phyloP scores from a whole-genome alignment of 1,139 yeast species.

The Geotrichum aggregatum region DNA sequence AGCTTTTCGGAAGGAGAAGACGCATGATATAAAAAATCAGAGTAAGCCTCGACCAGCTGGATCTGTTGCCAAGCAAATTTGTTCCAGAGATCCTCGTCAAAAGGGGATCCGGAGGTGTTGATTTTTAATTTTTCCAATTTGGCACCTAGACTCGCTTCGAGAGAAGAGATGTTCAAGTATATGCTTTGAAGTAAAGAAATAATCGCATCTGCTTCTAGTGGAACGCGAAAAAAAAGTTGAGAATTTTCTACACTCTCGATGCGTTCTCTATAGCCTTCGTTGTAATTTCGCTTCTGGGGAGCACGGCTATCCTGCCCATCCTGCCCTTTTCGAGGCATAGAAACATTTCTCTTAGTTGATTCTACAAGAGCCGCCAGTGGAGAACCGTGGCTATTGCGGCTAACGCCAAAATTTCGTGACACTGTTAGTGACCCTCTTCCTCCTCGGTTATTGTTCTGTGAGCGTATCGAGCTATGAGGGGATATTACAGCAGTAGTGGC shows the following conservation, averaged over 20 bases:
- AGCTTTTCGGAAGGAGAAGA: constrained; percentile 5
- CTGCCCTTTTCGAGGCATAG: not conserved
- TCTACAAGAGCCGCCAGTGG: not conserved
- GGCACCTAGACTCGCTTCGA: constrained; percentile 7
- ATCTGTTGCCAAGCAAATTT: constrained; percentile 14
- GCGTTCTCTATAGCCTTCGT: constrained; percentile 19
- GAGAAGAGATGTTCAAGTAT: constrained; percentile 4
- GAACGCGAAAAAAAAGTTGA: constrained; percentile 9
- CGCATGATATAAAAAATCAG: constrained; percentile 18
- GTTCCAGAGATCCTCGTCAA: constrained; percentile 17
- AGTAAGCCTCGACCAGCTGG: constrained; percentile 13
- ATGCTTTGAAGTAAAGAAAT: constrained; percentile 10
- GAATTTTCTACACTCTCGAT: constrained; percentile 18
- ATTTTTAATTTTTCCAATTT: not conserved
- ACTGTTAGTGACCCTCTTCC: not conserved
- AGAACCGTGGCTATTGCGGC: not conserved
- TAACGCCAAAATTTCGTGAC: not conserved
- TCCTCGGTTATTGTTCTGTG: too few relatives aligned
- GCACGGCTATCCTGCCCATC: not conserved
- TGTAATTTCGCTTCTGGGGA: constrained; percentile 10
- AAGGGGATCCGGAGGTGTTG: constrained; percentile 1
- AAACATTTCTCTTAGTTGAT: not conserved
- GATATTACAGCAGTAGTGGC: not conserved
- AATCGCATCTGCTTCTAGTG: not conserved
- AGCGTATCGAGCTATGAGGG: too few relatives aligned